Base-by-base conservation (phyloP, 306 rosid species). In the Dalbergia cochinchinensis region DNA sequence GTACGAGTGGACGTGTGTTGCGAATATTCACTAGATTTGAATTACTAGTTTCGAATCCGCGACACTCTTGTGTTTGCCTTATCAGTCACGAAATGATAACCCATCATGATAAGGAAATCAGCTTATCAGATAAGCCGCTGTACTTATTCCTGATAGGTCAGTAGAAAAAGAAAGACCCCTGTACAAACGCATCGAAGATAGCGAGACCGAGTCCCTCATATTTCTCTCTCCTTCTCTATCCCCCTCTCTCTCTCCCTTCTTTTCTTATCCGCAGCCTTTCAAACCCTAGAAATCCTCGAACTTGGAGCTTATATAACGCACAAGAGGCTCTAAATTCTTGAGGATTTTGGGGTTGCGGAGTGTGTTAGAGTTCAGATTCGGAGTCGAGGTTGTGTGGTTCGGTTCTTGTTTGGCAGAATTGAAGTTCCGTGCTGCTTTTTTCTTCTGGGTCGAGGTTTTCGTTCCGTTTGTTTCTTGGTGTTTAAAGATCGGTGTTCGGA, bases 181-280 rank as follows among this genome's bases (percentile, higher is more conserved):
- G 87, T 81, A 85, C 83, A 87, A 87, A 78, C 73, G 97, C 96
- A 88, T 94, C 91, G 91, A 86, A 90, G 91, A 88, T 83, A 84
- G 96, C 92, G 94, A 89, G 91, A 85, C 90, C 86, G 10, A 82
- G 89, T 84, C 84, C 72, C 81, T 83, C 64, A 42, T 16, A 16
- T 72, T 67, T 14, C 62, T 16, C 57, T 15, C 73, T 73, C 83
- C 31, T 26, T 59, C 63, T 69, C 77, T 76, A 69, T 20, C 61
- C 7, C 57, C 11, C 68, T 66, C 83, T 65, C 78, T 76, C 80
- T 79, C 79, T 65, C 73, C 68, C 66, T 54, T 69, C 80, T 66
- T 65, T 71, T 78, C 86, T 79, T 82, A 77, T 76, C 86, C 83
- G 90, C 89, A 85, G 85, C 83, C 86, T 84, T 83, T 81, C 73